Percentiles rank a stretch among this genome's conserved stretches.
These are phyloP conservation scores for Pleoardoris graminearum DNA, from an alignment of 2,329 filamentous ascomycete species.

Conservation along the genomic window DNA sequence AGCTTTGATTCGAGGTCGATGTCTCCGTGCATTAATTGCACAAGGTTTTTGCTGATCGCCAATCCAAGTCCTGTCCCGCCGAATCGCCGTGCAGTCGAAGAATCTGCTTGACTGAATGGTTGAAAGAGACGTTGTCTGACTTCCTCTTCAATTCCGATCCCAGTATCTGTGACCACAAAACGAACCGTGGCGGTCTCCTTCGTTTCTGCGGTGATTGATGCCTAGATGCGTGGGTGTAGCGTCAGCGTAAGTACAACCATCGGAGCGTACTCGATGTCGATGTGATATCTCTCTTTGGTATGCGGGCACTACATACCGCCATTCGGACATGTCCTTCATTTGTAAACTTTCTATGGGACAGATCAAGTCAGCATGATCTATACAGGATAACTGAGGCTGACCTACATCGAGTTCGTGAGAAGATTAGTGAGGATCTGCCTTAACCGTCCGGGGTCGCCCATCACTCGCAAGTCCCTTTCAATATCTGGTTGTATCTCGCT, in stretches of 20 bases:
- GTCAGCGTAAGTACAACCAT: too few relatives aligned
- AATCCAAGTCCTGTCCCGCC: slow-evolving; percentile 77
- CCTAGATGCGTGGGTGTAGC: too few relatives aligned
- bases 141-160: slow-evolving; percentile 80
- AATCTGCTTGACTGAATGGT: slow-evolving; percentile 80
- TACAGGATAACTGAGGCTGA: too few relatives aligned
- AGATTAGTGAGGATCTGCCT: slow-evolving; percentile 83
- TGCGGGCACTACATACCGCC: too few relatives aligned
- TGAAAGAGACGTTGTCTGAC: slow-evolving; percentile 74
- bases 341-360: too few relatives aligned
- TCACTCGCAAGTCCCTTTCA: slow-evolving; percentile 71
- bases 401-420: slow-evolving; percentile 60
- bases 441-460: slow-evolving; percentile 82
- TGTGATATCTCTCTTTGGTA: too few relatives aligned
- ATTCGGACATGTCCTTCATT: slow-evolving; percentile 48
- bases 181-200: slow-evolving; percentile 67
- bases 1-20: slow-evolving; percentile 70
- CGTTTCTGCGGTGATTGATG: slow-evolving; percentile 66
- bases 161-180: slow-evolving; percentile 76
- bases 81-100: slow-evolving; percentile 77
- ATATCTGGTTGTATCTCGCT: slow-evolving; percentile 66
- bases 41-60: slow-evolving; percentile 76
- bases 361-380: too few relatives aligned
- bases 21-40: slow-evolving; percentile 78
- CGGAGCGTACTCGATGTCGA: too few relatives aligned